Percentiles rank a stretch among this genome's conserved stretches.
These are phyloP conservation scores for Puya raimondii DNA, from an alignment of 176 grass and related monocot species.

Conservation along the genomic window DNA sequence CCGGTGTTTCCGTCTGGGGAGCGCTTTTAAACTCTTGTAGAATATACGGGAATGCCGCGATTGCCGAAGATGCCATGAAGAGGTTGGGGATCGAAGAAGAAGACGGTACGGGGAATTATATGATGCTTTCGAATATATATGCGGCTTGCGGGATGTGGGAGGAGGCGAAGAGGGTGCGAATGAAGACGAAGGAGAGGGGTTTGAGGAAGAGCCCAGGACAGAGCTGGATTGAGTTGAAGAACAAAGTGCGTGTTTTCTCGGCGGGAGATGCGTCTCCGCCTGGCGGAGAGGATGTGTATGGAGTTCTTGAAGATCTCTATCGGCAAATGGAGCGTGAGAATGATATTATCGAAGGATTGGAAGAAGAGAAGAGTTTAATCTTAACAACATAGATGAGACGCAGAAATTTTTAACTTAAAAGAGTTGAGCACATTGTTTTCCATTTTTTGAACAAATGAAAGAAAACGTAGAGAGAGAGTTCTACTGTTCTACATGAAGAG, in stretches of 20 bases:
- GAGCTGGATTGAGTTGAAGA: slow-evolving; percentile 51
- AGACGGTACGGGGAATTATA: slow-evolving; percentile 32
- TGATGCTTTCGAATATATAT: slow-evolving; percentile 51
- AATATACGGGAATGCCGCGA: slow-evolving; percentile 24
- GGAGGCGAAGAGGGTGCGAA: slow-evolving; percentile 37
- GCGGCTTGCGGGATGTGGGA: slow-evolving; percentile 50
- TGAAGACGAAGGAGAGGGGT: slow-evolving; percentile 39
- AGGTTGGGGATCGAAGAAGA: slow-evolving; percentile 24
- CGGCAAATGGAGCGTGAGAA: slow-evolving; percentile 25
- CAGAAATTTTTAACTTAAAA: no score
- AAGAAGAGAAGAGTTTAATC: no score
- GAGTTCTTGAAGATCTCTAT: slow-evolving; percentile 24
- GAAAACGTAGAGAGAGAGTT: no score
- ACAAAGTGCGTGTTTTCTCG: slow-evolving; percentile 32
- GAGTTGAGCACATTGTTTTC: no score
- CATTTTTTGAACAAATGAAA: no score
- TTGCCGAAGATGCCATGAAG: slow-evolving; percentile 29
- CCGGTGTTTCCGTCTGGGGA: slow-evolving; percentile 44
- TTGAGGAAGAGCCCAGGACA: slow-evolving; percentile 55
- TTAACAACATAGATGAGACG: no score
- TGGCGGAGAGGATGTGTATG: slow-evolving; percentile 14
- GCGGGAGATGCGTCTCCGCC: background rate
- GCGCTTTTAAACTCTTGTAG: slow-evolving; percentile 55
- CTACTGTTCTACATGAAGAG: no score
- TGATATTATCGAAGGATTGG: background rate